Evolutionary conservation across 768 basidiomycete species (phyloP).

Genomic region (Leccinellum rugosiceps): DNA sequence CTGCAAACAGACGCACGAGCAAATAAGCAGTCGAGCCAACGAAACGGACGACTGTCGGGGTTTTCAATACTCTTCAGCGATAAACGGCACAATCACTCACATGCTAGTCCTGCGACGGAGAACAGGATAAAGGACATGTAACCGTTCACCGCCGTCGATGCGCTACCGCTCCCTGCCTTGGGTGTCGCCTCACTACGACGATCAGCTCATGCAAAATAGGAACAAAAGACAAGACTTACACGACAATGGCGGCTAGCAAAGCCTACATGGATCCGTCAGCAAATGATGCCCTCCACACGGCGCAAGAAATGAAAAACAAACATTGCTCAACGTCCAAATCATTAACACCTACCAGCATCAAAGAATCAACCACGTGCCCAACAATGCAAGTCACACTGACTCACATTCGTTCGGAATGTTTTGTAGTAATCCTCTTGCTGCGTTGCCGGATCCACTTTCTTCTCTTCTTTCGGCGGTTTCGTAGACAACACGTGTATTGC

Average conservation of each 20-base stretch:
- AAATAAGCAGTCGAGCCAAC: constrained; percentile 80
- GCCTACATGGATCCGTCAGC: constrained; percentile 38
- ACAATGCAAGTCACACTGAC: constrained; percentile 11
- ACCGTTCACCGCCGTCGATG: constrained; percentile 61
- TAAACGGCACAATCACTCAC: constrained; percentile 45
- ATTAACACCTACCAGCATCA: constrained; percentile 57
- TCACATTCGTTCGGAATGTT: constrained; percentile 81
- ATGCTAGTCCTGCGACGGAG: constrained; percentile 82
- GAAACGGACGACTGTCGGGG: constrained; percentile 70
- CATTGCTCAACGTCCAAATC: constrained; percentile 87
- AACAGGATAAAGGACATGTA: constrained; percentile 90
- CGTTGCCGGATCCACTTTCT: constrained; percentile 57
- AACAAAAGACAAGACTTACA: constrained; percentile 45
- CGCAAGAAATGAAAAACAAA: constrained; percentile 35
- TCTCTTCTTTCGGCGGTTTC: constrained; percentile 72
- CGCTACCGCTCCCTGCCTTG: constrained; percentile 48
- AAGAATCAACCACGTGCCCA: constrained; percentile 11
- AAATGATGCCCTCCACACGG: constrained; percentile 2
- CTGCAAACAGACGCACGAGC: constrained; percentile 82
- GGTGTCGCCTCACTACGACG: constrained; percentile 35
- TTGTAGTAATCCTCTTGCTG: constrained; percentile 85
- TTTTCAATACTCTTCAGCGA: not conserved
- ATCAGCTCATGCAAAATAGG: not conserved
- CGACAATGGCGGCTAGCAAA: constrained; percentile 70
- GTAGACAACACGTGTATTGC: constrained; percentile 78